Base-by-base conservation (phyloP, 495 filamentous ascomycete genomes). In the Daldinia bambusicola region DNA sequence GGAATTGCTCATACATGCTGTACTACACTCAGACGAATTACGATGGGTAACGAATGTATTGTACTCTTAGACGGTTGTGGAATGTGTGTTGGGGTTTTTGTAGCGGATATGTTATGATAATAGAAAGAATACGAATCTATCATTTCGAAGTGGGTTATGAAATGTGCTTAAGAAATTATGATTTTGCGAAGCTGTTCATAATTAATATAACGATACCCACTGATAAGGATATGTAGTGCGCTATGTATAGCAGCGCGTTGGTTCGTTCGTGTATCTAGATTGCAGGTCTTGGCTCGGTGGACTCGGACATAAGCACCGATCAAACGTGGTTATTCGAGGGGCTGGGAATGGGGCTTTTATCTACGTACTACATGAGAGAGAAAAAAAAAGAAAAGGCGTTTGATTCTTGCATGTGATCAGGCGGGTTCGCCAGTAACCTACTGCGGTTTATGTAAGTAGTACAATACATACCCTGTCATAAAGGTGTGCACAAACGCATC, bases 1-100 rank as follows among this genome's bases (percentile, higher is more conserved):
- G n/a, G 36, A 51, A 48, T 41, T 60, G 40, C 55, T 12, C 52
- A 48, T 52, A 48, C 34, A 41, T 32, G 55, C 57, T 16, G 36
- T 62, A 51, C 26, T 30, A 22, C n/a, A 61, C 20, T 34, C 50
- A 56, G 61, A 71, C 26, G 62, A 66, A 38, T 71, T 20, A 72
- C 50, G 64, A 67, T 55, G 22, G 60, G 40, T 30, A 60, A 72
- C 52, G 69, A 72, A 30, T 72, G 64, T 72, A 72, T 41, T 72
- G 8, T 48, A 26, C 26, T 26, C 26, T 64, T 36, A 36, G 34
- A 36, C 34, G 55, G 30, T 53, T 45, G 22, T 50, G 45, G 26
- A 14, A 58, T 66, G 43, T 52, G 57, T 8, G 10, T 22, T 37
- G 16, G 16, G 16, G n/a, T n/a, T 37, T 36, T 51, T 55, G 22